Percentiles rank a stretch among this genome's conserved stretches.
These are phyloP conservation scores for Bromus sterilis DNA, from an alignment of 176 grass and related monocot species.

Conservation along the genomic window DNA sequence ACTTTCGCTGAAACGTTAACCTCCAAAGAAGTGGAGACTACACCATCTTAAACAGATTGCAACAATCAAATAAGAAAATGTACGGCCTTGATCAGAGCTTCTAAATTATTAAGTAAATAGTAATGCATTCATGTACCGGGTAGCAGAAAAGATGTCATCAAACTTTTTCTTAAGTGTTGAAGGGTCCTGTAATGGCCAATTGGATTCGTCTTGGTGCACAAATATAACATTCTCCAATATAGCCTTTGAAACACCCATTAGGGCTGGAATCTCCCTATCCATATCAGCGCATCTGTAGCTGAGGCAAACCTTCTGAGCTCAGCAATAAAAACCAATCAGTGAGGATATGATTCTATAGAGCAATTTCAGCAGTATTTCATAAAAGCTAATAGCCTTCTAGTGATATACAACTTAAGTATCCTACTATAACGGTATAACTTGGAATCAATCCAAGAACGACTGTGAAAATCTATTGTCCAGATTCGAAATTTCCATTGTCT, in stretches of 20 bases:
- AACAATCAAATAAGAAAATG: conserved; percentile 2
- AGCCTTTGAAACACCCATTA: conserved; percentile 98
- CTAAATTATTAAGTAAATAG: not conserved
- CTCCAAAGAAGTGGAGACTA: not conserved
- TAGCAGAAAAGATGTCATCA: conserved; percentile 98
- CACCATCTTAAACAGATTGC: not conserved
- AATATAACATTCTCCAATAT: conserved; percentile 98
- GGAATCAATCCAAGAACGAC: not conserved
- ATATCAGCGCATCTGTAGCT: conserved; percentile 98
- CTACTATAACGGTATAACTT: not conserved
- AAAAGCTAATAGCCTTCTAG: not conserved
- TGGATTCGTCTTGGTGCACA: conserved; percentile 95
- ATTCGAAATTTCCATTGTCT: not conserved
- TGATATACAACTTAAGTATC: not conserved
- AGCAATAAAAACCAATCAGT: not conserved
- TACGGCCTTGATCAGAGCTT: not conserved
- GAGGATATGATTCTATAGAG: conserved; percentile 2
- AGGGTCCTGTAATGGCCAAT: conserved; percentile 93
- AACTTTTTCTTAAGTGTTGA: conserved; percentile 99
- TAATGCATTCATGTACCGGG: conserved; percentile 47
- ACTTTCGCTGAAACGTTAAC: not conserved
- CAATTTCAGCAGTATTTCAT: not conserved
- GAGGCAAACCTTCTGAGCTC: conserved; percentile 91
- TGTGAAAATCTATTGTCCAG: not conserved
- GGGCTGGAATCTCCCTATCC: conserved; percentile 92